Base-by-base conservation (phyloP, 768 basidiomycete species). In the Auricularia sp. region DNA sequence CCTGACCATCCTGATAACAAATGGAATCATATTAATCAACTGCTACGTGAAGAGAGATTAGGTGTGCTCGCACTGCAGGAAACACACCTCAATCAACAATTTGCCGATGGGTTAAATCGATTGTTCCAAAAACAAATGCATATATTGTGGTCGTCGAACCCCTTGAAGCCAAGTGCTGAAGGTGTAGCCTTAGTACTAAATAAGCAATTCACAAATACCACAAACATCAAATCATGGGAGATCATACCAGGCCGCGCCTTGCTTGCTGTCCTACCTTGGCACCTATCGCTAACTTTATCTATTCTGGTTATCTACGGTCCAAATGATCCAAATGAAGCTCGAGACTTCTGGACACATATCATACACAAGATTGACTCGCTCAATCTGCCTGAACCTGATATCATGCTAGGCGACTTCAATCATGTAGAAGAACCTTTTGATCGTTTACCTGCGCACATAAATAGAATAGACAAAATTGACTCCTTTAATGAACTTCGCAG, bases 51-150 rank as follows among this genome's bases (percentile, higher is more conserved):
- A 3, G 3, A 71, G 0, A 53, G 65, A 8, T 66, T 73, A 0
- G 66, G 61, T 2, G 58, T 72, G 8, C 62, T 73, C 8, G 67
- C 65, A 0, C 16, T 73, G 0, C 69, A 71, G 36, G 72, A 73
- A 43, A 70, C 71, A 2, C 72, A 73, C 64, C 54, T 72, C 0
- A 63, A 61, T 23, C 33, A 67, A 14, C 21, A 43, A 36, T 64
- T 44, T 35, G 18, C 59, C 1, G 16, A 34, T 34, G 42, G 33
- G 5, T 36, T 66, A n/a, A 14, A 44, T 14, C 59, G 34, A 2
- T 44, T 63, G 0, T 70, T 65, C 36, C 3, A 65, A 2, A 16
- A 62, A 6, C 39, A 62, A 33, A 23, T 71, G 6, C 34, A 42
- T 14, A 43, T 67, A 12, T 3, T 67, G 2, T 65, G 61, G 64